Evolutionary conservation across 805 yeast species (phyloP).

Genomic region (Teunomyces pallodes): DNA sequence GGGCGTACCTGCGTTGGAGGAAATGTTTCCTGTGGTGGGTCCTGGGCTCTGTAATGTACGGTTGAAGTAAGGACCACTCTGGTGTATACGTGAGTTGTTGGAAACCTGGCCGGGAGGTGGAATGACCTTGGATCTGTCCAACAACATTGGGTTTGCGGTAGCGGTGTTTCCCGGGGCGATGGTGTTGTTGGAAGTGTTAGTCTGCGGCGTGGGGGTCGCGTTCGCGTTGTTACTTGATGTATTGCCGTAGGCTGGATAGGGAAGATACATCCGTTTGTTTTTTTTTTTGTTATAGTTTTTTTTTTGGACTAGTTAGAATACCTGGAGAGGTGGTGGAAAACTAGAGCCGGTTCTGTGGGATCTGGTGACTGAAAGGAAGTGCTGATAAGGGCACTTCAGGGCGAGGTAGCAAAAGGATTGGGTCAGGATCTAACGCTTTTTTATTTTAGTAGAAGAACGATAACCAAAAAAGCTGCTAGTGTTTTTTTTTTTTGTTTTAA

Average conservation of each 20-base stretch:
- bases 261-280: slow-evolving; percentile 7
- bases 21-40: background rate
- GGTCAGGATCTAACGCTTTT: too few species aligned
- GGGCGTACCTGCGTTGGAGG: background rate
- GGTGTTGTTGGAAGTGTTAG: background rate
- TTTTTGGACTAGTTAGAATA: background rate
- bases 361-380: too few species aligned
- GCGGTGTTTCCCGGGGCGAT: background rate
- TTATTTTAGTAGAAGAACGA: background rate
- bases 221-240: slow-evolving; percentile 6
- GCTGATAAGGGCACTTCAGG: too few species aligned
- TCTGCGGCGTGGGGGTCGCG: slow-evolving; percentile 5
- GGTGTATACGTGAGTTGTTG: slow-evolving; percentile 1
- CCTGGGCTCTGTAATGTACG: slow-evolving; percentile 1
- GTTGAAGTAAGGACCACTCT: background rate
- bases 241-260: slow-evolving; percentile 7
- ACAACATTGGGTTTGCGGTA: slow-evolving; percentile 2
- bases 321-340: too few species aligned
- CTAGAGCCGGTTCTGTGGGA: too few species aligned
- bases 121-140: slow-evolving; percentile 2
- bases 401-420: too few species aligned
- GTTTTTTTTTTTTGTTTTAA: background rate
- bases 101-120: slow-evolving; percentile 1
- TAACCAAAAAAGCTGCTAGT: slow-evolving; percentile 1
- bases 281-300: background rate